Conservation (phyloP, 1,284 basidiomycete species). For the Ceratobasidium theobromae region DNA sequence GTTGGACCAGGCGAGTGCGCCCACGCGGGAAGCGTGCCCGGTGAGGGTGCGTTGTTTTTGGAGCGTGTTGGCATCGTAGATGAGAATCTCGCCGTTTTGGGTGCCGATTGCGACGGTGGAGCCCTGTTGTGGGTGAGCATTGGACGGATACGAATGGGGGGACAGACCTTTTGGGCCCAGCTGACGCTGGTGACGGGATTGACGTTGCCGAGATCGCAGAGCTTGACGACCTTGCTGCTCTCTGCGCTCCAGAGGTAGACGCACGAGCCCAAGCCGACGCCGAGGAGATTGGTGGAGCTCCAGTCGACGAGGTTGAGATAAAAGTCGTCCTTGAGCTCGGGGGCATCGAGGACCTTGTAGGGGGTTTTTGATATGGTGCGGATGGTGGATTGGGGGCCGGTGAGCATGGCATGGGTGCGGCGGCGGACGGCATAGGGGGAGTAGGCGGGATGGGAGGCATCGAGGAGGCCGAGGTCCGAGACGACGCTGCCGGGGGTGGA, state of each 20-base stretch:
- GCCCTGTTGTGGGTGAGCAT: constrained; percentile 52
- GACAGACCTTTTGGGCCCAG: constrained; percentile 84
- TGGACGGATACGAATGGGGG: not conserved
- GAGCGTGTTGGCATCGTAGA: constrained; percentile 89
- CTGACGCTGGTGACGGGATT: constrained; percentile 84
- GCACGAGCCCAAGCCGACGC: constrained; percentile 87
- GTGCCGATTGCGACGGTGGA: constrained; percentile 92
- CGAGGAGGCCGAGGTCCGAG: constrained; percentile 17
- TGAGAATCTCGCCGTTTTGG: constrained; percentile 81
- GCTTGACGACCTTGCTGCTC: constrained; percentile 86
- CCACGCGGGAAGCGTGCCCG: constrained; percentile 88
- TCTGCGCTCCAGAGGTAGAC: constrained; percentile 98
- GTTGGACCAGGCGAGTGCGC: constrained; percentile 92
- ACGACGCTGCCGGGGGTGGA: constrained; percentile 24
- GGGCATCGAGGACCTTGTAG: constrained; percentile 96
- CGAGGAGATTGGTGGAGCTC: constrained; percentile 92
- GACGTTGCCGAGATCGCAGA: constrained; percentile 73
- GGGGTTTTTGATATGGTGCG: constrained; percentile 92
- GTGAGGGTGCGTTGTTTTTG: constrained; percentile 76
- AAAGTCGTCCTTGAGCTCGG: constrained; percentile 88
- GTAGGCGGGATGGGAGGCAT: constrained; percentile 23
- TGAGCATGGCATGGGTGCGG: constrained; percentile 20
- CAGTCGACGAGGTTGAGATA: constrained; percentile 98
- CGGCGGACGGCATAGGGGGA: constrained; percentile 19
- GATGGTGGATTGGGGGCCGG: constrained; percentile 71